Evolutionary conservation across 805 yeast genomes (phyloP).

Genomic region (Priceomyces medius): DNA sequence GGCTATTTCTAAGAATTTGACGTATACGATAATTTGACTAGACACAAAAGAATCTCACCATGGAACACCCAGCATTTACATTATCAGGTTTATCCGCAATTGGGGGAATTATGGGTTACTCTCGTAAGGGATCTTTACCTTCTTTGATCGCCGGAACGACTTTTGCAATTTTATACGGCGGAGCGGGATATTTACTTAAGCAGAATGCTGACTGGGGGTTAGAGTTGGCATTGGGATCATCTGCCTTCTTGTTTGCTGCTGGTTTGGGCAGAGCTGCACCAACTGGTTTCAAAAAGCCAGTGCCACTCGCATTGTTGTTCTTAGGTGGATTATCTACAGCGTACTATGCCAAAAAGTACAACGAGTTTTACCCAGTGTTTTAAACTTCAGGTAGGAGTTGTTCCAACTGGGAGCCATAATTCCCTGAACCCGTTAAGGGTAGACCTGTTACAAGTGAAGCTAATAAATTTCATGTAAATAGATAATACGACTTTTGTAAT

Average conservation of each 20-base stretch:
- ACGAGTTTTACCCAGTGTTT: constrained; percentile 55
- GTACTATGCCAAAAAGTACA: constrained; percentile 74
- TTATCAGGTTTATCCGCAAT: constrained; percentile 64
- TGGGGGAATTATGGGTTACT: constrained; percentile 72
- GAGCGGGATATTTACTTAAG: constrained; percentile 71
- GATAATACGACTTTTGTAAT: background rate
- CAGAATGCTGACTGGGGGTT: constrained; percentile 78
- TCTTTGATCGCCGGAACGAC: constrained; percentile 76
- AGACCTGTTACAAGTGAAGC: background rate
- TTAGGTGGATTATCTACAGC: constrained; percentile 63
- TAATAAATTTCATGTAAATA: background rate
- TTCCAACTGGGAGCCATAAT: too few species aligned
- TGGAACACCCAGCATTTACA: constrained; percentile 80
- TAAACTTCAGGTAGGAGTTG: too few species aligned
- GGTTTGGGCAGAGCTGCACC: constrained; percentile 71
- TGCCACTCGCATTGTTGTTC: constrained; percentile 64
- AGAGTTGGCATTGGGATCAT: constrained; percentile 73
- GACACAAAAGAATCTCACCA: too few species aligned
- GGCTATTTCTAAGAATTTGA: too few species aligned
- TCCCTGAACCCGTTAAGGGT: too few species aligned
- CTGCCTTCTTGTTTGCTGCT: constrained; percentile 63
- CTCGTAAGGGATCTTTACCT: constrained; percentile 69
- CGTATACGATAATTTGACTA: too few species aligned
- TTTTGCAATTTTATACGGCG: constrained; percentile 58
- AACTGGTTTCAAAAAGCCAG: constrained; percentile 62